phyloP scores from a whole-genome alignment of 495 filamentous ascomycete species.

The Thozetella sp. region DNA sequence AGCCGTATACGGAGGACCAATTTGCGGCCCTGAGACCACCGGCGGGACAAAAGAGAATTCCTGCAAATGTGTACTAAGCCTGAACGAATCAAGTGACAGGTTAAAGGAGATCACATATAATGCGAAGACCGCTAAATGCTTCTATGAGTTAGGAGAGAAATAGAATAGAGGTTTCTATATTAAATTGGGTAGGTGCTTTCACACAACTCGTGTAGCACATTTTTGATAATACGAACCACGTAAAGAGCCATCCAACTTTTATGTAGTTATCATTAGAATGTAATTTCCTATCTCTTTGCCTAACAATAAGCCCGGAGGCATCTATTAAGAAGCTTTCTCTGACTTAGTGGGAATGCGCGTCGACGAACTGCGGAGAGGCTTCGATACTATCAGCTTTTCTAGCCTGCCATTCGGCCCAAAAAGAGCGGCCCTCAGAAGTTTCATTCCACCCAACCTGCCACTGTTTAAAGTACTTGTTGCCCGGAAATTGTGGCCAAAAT shows the following conservation, averaged over 20 bases:
- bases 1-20: neutral
- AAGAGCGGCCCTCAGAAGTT: neutral
- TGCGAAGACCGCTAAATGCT: too few relatives aligned
- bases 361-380: neutral
- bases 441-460: neutral
- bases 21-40: neutral
- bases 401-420: neutral
- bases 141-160: too few relatives aligned
- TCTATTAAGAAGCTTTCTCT: too few relatives aligned
- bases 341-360: neutral
- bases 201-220: too few relatives aligned
- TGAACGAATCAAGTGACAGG: neutral
- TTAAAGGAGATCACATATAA: too few relatives aligned
- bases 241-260: too few relatives aligned
- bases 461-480: neutral
- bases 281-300: too few relatives aligned
- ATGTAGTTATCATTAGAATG: too few relatives aligned
- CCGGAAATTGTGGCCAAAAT: neutral
- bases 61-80: neutral
- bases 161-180: too few relatives aligned
- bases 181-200: too few relatives aligned
- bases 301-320: too few relatives aligned
- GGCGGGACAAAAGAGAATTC: neutral
- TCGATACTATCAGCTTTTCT: neutral
- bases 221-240: too few relatives aligned